Conservation (phyloP, 2,329 filamentous ascomycete species). For the Colletotrichum sp. region DNA sequence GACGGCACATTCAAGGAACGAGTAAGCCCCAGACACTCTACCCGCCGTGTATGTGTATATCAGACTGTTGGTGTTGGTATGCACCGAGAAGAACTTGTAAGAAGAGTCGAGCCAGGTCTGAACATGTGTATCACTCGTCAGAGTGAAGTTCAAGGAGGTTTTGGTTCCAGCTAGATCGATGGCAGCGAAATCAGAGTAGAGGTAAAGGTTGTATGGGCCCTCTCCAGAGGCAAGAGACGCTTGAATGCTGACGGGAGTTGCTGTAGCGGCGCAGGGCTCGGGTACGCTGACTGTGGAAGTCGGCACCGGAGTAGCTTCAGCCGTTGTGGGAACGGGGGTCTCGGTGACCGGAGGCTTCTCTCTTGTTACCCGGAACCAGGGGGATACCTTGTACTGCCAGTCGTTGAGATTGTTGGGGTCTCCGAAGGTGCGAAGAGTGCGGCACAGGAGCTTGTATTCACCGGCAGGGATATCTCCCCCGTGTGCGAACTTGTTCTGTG, state of each 20-base stretch:
- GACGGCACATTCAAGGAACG: slow-evolving; percentile 6
- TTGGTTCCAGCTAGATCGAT: slow-evolving; percentile 12
- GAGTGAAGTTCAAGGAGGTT: neutral
- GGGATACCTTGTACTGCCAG: slow-evolving; percentile 24
- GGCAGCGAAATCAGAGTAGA: slow-evolving; percentile 21
- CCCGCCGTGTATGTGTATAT: slow-evolving; percentile 19
- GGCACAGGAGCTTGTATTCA: slow-evolving; percentile 22
- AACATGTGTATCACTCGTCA: neutral
- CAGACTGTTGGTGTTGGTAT: slow-evolving; percentile 23
- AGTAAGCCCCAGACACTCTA: slow-evolving; percentile 3
- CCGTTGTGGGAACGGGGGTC: neutral
- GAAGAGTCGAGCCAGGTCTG: neutral
- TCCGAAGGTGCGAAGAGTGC: slow-evolving; percentile 24
- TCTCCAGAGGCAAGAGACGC: slow-evolving; percentile 11
- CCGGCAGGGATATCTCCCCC: slow-evolving; percentile 16
- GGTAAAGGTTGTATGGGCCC: slow-evolving; percentile 4
- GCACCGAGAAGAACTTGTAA: slow-evolving; percentile 1
- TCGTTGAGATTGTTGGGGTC: slow-evolving; percentile 19
- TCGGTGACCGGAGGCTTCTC: slow-evolving; percentile 2
- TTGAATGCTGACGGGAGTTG: neutral
- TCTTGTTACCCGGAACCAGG: slow-evolving; percentile 19
- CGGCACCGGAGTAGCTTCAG: neutral
- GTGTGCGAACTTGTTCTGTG: slow-evolving; percentile 9
- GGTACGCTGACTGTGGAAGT: neutral
- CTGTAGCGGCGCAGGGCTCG: neutral